Percentiles rank a stretch among this genome's conserved stretches.
These are phyloP conservation scores for Cicer chorassanicum DNA, from an alignment of 306 rosid genomes.

Conservation along the genomic window DNA sequence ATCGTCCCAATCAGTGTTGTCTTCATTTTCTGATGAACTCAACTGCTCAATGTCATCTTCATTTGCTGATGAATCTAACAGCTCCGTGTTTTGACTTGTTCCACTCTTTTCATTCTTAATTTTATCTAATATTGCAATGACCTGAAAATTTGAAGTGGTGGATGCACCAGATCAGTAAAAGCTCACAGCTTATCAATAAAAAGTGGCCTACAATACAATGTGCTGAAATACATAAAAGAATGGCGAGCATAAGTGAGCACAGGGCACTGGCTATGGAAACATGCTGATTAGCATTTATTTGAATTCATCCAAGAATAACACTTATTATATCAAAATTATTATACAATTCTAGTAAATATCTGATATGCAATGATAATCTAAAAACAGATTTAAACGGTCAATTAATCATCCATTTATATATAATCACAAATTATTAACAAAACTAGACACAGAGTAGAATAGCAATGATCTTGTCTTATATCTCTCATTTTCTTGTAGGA, in stretches of 20 bases:
- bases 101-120: slow-evolving; percentile 66
- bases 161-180: slow-evolving; percentile 39
- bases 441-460: neutral
- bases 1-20: slow-evolving; percentile 62
- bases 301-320: slow-evolving; percentile 19
- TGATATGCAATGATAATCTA: neutral
- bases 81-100: slow-evolving; percentile 46
- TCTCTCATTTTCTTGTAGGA: neutral
- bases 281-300: neutral
- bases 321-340: neutral
- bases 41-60: slow-evolving; percentile 49
- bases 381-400: neutral
- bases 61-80: slow-evolving; percentile 36
- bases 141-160: slow-evolving; percentile 57
- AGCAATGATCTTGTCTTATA: neutral
- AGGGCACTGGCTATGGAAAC: neutral
- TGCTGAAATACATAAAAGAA: slow-evolving; percentile 32
- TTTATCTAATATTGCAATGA: slow-evolving; percentile 82
- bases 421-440: neutral
- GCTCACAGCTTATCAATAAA: slow-evolving; percentile 8
- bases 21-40: slow-evolving; percentile 55
- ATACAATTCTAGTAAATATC: neutral
- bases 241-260: slow-evolving; percentile 29
- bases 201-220: slow-evolving; percentile 35
- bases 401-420: neutral